Percentiles rank a stretch among this genome's conserved stretches.
These are phyloP conservation scores for Zymoseptoria ardabiliae DNA, from an alignment of 2,329 filamentous ascomycete species.

Conservation along the genomic window DNA sequence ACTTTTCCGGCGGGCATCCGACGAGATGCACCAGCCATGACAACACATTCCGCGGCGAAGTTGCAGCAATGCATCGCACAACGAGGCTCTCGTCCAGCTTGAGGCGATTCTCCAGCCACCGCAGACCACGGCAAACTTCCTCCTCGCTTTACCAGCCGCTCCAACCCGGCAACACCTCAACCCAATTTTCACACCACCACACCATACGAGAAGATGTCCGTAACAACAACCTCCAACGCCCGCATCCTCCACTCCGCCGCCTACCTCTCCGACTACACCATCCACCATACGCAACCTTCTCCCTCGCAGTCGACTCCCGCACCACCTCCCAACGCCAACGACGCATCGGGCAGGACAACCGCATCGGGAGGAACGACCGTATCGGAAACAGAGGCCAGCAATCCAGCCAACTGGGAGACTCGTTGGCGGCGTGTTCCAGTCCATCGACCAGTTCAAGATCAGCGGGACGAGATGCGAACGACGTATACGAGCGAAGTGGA, in stretches of 20 bases:
- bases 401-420: slow-evolving; percentile 41
- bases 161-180: neutral
- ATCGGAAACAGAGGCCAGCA: slow-evolving; percentile 12
- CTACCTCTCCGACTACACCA: slow-evolving; percentile 41
- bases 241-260: slow-evolving; percentile 31
- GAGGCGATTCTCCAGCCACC: neutral
- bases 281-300: slow-evolving; percentile 33
- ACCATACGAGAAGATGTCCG: slow-evolving; percentile 31
- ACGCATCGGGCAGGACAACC: too few relatives aligned
- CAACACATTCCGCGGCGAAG: neutral
- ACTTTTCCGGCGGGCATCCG: too few relatives aligned
- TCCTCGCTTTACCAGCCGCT: neutral
- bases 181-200: neutral
- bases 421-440: slow-evolving; percentile 42
- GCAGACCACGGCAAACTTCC: neutral
- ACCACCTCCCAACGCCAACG: slow-evolving; percentile 27
- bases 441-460: slow-evolving; percentile 38
- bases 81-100: neutral
- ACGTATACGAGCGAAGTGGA: slow-evolving; percentile 41
- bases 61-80: neutral
- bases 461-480: slow-evolving; percentile 36
- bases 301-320: slow-evolving; percentile 21
- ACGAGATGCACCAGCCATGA: neutral
- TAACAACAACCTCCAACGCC: slow-evolving; percentile 38
- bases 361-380: too few relatives aligned